Percentiles rank a stretch among this genome's conserved stretches.
These are phyloP conservation scores for Psophocarpus tetragonolobus DNA, from an alignment of 306 rosid genomes.

Conservation along the genomic window DNA sequence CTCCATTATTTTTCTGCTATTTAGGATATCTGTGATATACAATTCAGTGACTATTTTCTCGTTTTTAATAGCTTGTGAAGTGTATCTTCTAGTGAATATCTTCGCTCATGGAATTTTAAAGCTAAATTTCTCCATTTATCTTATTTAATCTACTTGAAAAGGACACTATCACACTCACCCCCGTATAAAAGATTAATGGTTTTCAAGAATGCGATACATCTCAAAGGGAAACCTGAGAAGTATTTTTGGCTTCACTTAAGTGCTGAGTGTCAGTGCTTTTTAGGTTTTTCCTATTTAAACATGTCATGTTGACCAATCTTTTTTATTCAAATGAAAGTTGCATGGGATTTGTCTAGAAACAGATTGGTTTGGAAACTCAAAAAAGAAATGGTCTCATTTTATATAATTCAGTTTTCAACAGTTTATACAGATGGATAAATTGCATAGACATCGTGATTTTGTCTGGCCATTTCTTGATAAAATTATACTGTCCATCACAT, in stretches of 20 bases:
- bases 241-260: background rate
- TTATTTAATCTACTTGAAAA: background rate
- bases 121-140: background rate
- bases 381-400: background rate
- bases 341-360: background rate
- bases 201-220: background rate
- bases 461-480: background rate
- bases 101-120: background rate
- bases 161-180: background rate
- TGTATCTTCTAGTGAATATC: conserved; percentile 18
- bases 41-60: background rate
- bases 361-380: background rate
- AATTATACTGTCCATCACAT: background rate
- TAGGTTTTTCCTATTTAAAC: conserved; percentile 14
- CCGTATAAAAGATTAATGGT: background rate
- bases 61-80: background rate
- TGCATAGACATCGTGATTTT: background rate
- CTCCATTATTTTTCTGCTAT: conserved; percentile 18
- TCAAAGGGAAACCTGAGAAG: background rate
- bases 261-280: background rate
- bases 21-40: background rate
- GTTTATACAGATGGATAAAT: background rate
- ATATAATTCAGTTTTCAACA: background rate
- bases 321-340: background rate
- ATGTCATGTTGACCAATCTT: background rate